Evolutionary conservation across 441 rosid genomes (phyloP).

Genomic region (Capsella rubella): DNA sequence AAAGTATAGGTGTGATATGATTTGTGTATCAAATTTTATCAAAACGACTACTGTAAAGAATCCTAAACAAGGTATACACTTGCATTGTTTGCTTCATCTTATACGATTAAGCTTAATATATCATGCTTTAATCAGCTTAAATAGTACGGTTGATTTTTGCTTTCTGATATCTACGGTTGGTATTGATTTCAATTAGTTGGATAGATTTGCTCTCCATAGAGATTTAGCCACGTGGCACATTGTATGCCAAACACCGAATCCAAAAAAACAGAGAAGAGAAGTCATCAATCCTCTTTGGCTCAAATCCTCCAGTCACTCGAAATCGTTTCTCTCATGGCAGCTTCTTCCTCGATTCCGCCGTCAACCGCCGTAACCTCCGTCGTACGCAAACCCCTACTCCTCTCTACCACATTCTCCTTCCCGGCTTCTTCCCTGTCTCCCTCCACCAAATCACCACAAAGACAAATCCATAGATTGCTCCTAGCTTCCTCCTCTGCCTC

Average conservation of each 20-base stretch:
- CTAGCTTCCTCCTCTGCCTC: conserved; percentile 56
- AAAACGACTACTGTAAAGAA: conserved; percentile 9
- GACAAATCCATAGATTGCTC: conserved; percentile 56
- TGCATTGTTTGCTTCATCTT: background rate
- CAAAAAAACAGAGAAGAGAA: conserved; percentile 17
- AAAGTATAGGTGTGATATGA: background rate
- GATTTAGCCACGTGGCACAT: conserved; percentile 26
- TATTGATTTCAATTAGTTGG: conserved; percentile 14
- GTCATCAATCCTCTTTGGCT: background rate
- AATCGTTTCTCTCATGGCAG: conserved; percentile 53
- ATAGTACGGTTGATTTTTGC: background rate
- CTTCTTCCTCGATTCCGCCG: conserved; percentile 52
- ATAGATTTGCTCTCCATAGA: conserved; percentile 20
- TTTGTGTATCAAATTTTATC: conserved; percentile 17
- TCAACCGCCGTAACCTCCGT: conserved; percentile 46
- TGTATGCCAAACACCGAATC: conserved; percentile 25
- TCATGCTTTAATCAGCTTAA: background rate
- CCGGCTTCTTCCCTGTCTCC: conserved; percentile 35
- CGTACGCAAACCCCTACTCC: conserved; percentile 42
- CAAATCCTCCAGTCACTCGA: background rate
- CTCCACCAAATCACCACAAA: conserved; percentile 32
- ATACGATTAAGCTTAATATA: background rate
- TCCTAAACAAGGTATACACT: background rate
- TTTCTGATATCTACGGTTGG: background rate
- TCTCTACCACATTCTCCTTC: conserved; percentile 46